These are phyloP conservation scores for Dendrocalamus latiflorus DNA, from an alignment of 202 grass and related monocot species.

Conservation along the genomic window DNA sequence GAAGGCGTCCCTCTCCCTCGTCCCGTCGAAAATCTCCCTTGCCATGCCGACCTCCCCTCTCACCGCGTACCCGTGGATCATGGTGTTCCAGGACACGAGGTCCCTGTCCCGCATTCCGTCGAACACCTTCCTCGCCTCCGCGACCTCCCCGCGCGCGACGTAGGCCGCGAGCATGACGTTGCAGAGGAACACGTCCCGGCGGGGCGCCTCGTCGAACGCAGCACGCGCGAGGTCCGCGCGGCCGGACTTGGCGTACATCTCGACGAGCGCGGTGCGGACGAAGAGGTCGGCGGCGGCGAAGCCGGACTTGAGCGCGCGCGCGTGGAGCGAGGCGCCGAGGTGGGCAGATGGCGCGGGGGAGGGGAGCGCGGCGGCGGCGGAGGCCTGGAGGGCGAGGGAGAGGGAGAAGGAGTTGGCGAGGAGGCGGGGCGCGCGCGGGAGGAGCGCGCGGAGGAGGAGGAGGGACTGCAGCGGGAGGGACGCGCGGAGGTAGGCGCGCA, in stretches of 20 bases:
- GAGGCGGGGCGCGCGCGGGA: no score
- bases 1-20: slow-evolving; percentile 34
- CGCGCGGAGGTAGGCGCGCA: slow-evolving; percentile 40
- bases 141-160: slow-evolving; percentile 24
- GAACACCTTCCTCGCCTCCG: slow-evolving; percentile 48
- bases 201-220: slow-evolving; percentile 54
- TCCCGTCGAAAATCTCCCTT: slow-evolving; percentile 51
- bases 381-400: slow-evolving; percentile 40
- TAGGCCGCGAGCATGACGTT: slow-evolving; percentile 64
- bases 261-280: slow-evolving; percentile 59
- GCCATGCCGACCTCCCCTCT: slow-evolving; percentile 35
- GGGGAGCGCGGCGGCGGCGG: background rate
- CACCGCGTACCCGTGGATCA: slow-evolving; percentile 59
- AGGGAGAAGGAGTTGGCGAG: slow-evolving; percentile 51
- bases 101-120: slow-evolving; percentile 52
- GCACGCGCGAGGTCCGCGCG: slow-evolving; percentile 25
- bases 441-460: no score
- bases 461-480: no score
- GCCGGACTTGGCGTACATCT: slow-evolving; percentile 52
- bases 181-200: slow-evolving; percentile 51
- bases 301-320: no score
- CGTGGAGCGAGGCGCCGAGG: no score
- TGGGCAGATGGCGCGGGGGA: no score
- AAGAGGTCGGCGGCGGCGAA: no score
- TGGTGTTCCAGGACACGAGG: slow-evolving; percentile 66